Conservation (phyloP, 202 grass and related monocot genomes). For the Miscanthus sacchariflorus region DNA sequence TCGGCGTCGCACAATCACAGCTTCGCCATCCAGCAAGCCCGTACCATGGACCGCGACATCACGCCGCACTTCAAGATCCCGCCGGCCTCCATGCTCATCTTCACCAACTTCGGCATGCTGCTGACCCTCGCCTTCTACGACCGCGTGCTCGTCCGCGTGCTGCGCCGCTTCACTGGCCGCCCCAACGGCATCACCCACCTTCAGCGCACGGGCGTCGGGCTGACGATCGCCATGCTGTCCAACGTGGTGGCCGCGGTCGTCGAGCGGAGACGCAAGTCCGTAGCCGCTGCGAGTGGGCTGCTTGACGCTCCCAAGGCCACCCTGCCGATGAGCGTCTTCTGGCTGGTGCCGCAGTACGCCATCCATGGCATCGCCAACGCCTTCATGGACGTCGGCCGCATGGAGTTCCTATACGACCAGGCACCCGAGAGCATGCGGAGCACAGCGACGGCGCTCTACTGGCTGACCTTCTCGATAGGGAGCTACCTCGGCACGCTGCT, state of each 20-base stretch:
- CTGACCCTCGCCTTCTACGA: conserved; percentile 85
- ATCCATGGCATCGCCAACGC: conserved; percentile 81
- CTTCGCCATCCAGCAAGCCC: conserved; percentile 71
- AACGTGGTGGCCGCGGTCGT: conserved; percentile 69
- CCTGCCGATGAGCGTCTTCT: conserved; percentile 83
- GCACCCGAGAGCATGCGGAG: conserved; percentile 91
- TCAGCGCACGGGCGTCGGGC: conserved; percentile 76
- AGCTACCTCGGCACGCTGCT: conserved; percentile 75
- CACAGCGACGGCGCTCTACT: conserved; percentile 51
- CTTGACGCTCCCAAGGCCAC: conserved; percentile 45
- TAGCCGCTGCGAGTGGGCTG: conserved; percentile 53
- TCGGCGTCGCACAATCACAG: conserved; percentile 71
- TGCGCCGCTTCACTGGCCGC: conserved; percentile 59
- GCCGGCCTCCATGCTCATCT: conserved; percentile 69
- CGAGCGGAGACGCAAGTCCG: conserved; percentile 53
- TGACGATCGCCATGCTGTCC: conserved; percentile 58
- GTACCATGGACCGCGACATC: conserved; percentile 69
- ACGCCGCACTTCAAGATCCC: conserved; percentile 76
- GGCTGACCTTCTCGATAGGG: conserved; percentile 56
- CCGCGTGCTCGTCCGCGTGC: conserved; percentile 64
- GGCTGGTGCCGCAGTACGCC: conserved; percentile 79
- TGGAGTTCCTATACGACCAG: conserved; percentile 95
- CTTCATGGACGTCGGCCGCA: conserved; percentile 86
- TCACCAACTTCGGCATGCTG: conserved; percentile 68
- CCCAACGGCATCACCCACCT: conserved; percentile 86